phyloP scores from a whole-genome alignment of 257 asterid genomes.

The Osmanthus fragrans region DNA sequence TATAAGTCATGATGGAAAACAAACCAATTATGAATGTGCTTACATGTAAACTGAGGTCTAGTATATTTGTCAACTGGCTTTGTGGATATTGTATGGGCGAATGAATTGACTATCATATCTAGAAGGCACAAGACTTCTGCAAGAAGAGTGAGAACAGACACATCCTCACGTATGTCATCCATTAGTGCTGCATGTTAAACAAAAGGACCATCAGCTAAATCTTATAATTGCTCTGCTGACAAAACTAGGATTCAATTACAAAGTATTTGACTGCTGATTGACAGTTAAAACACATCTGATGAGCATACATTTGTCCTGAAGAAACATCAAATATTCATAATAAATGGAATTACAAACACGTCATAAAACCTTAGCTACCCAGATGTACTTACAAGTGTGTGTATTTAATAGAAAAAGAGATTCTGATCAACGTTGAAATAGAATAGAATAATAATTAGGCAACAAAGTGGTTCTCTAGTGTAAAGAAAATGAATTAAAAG shows the following conservation, averaged over 20 bases:
- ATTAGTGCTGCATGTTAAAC: constrained; percentile 64
- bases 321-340: neutral
- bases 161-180: constrained; percentile 82
- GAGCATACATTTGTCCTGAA: constrained; percentile 7
- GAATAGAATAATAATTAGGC: neutral
- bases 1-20: constrained; percentile 17
- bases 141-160: constrained; percentile 77
- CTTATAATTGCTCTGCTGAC: constrained; percentile 16
- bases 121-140: constrained; percentile 95
- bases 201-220: constrained; percentile 22
- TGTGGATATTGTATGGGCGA: constrained; percentile 88
- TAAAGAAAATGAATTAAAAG: constrained; percentile 13
- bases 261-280: constrained; percentile 1
- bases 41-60: constrained; percentile 86
- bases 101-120: constrained; percentile 94
- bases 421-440: constrained; percentile 2
- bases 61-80: constrained; percentile 91
- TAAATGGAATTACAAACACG: constrained; percentile 6
- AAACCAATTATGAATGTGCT: constrained; percentile 29
- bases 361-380: neutral
- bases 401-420: constrained; percentile 6
- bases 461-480: constrained; percentile 2
- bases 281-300: constrained; percentile 3
- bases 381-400: neutral
- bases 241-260: constrained; percentile 10